Evolutionary conservation across 371 early-diverging fungal genomes (phyloP), one percentile per base, ranked within the genome.

Genomic region (Thermomucor indicae-seudaticae): DNA sequence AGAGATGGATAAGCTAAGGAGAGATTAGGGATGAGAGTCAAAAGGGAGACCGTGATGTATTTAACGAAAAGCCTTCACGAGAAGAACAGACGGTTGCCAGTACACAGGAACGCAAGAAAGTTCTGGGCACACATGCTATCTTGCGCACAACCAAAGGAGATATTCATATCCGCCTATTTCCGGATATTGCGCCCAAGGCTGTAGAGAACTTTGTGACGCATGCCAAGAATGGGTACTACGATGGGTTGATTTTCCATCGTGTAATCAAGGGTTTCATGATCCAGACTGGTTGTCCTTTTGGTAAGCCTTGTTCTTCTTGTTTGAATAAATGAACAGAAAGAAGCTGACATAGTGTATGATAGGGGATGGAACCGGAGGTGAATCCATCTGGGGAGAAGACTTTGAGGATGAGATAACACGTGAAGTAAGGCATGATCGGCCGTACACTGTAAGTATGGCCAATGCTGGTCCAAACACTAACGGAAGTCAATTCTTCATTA

Each of bases 401-500:
- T 99, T 99, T 74, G 92, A 92, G 55, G 98, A 99, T 66, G 99
- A 99, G 68, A 88, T 96, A 54, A 79, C 79, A 17, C 66, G 76
- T 23, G 84, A 85, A 23, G 70, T 92, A 42, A 79, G 78, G 53
- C 97, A 96, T 59, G 90, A 93, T 64, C 80, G 89, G 7, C 89
- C 95, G 0, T 96, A 93, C 35, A 88, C 93, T 0, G 77, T 99
- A 0, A 88, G 91, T 51, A 99, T 99, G 99, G 99, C 99, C 6
- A 99, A 98, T 68, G 85, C 89, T 0, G 99, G 99, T 4, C 90
- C 94, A 4, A 82, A 86, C 30, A 92, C 95, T 6, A 96, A 95
- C 64, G 94, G 87, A 2, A 86, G 87, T 41, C 99, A 99, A 71
- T 99, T 99, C 69, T 99, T 98, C 60, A 97, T 99, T 57, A 98